Evolutionary conservation across 2,329 filamentous ascomycete genomes (phyloP).

Genomic region (Lecanosticta acicola): DNA sequence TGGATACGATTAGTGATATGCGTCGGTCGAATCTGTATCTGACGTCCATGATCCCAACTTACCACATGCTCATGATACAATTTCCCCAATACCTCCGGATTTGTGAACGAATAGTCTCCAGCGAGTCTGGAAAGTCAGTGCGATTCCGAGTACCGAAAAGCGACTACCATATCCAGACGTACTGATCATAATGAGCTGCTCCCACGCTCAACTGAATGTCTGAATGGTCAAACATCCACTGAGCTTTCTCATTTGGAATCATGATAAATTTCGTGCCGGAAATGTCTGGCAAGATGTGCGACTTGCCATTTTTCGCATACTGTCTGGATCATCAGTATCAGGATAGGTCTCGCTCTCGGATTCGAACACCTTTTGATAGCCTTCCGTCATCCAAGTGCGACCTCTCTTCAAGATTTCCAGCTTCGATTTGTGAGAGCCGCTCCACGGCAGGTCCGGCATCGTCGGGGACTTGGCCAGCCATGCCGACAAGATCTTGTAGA

Average conservation of each 20-base stretch:
- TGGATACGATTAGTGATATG: not conserved
- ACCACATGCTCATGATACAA: slow-evolving; percentile 39
- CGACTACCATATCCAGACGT: too few relatives aligned
- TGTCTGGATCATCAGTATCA: not conserved
- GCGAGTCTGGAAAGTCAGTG: slow-evolving; percentile 29
- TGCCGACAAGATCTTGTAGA: not conserved
- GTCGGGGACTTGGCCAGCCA: not conserved
- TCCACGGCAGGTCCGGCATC: not conserved
- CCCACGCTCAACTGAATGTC: slow-evolving; percentile 36
- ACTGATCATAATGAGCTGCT: slow-evolving; percentile 35
- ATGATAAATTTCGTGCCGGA: slow-evolving; percentile 18
- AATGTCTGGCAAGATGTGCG: slow-evolving; percentile 22
- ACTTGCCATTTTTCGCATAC: slow-evolving; percentile 18
- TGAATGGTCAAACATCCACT: slow-evolving; percentile 41
- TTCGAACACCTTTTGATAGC: not conserved
- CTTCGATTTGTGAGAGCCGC: not conserved
- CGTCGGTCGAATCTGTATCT: not conserved
- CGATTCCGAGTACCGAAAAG: not conserved
- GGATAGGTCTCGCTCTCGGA: not conserved
- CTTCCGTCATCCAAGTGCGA: not conserved
- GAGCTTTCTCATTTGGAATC: slow-evolving; percentile 17
- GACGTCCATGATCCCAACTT: not conserved
- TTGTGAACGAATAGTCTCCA: slow-evolving; percentile 37
- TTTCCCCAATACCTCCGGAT: slow-evolving; percentile 32
- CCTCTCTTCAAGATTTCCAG: not conserved